phyloP scores from a whole-genome alignment of 441 rosid genomes.

The Eruca vesicaria region DNA sequence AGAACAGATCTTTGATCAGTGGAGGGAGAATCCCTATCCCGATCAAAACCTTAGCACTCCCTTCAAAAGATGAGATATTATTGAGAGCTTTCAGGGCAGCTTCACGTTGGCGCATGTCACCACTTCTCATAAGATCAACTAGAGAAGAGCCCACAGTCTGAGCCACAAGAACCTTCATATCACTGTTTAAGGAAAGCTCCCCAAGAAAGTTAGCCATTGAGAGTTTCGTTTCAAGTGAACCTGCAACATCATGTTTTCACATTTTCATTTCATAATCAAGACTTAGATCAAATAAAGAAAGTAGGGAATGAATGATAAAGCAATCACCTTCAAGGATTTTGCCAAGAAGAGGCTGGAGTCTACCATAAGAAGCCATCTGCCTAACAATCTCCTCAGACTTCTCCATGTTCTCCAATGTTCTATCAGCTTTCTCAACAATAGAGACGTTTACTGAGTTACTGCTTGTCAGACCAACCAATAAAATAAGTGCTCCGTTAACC shows the following conservation, averaged over 20 bases:
- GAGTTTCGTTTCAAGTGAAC: slow-evolving; percentile 77
- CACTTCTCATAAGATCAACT: slow-evolving; percentile 77
- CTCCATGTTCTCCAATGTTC: slow-evolving; percentile 83
- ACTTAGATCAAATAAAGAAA: background rate
- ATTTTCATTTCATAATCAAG: background rate
- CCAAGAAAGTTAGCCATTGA: slow-evolving; percentile 91
- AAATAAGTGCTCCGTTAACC: slow-evolving; percentile 84
- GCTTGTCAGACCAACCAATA: slow-evolving; percentile 89
- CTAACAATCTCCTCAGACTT: slow-evolving; percentile 75
- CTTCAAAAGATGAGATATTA: slow-evolving; percentile 79
- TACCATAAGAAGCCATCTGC: slow-evolving; percentile 94
- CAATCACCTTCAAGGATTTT: slow-evolving; percentile 82
- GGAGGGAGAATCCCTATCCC: slow-evolving; percentile 89
- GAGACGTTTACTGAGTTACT: slow-evolving; percentile 79
- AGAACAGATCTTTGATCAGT: slow-evolving; percentile 81
- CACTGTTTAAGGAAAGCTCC: slow-evolving; percentile 76
- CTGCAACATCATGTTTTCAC: slow-evolving; percentile 51
- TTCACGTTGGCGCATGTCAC: slow-evolving; percentile 68
- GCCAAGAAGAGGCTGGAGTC: slow-evolving; percentile 86
- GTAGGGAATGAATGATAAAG: background rate
- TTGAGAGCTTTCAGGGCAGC: slow-evolving; percentile 87
- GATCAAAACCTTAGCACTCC: slow-evolving; percentile 80
- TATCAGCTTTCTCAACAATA: slow-evolving; percentile 89
- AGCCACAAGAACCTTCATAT: slow-evolving; percentile 83
- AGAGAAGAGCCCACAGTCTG: slow-evolving; percentile 78